Evolutionary conservation across 2,329 filamentous ascomycete species (phyloP), one percentile per base, ranked within the genome.

Genomic region (Alternaria sp.): DNA sequence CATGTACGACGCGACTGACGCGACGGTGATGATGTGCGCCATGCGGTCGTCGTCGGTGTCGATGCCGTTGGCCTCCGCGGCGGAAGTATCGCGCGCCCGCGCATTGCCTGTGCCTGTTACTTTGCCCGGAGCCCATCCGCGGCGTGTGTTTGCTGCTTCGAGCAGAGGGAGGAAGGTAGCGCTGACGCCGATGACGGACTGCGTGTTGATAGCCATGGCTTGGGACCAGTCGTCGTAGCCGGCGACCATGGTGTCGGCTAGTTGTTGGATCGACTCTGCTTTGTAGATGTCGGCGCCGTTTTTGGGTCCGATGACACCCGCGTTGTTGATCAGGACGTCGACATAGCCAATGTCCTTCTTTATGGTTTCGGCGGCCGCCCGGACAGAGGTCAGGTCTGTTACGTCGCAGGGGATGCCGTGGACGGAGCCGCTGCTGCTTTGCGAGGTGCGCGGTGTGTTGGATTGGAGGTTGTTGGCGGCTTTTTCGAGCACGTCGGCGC

Each of bases 241-340:
- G 7, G 64, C 66, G 7, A 78, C 68, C 61, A 85, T 75, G 22
- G 75, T 68, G 3, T 83, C 77, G 8, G 79, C 76, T 24, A 86
- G 61, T 12, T 83, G 74, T 1, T 74, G 59, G 18, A 86, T 80
- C n/a, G 73, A 75, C 34, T 76, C 68, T n/a, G 81, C 81, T 51
- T 78, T 71, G 70, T 81, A 78, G 28, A 83, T 73, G 38, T 76
- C 75, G 5, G 65, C 75, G 36, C 77, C 80, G 51, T 79, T 77
- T n/a, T 62, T 69, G 0, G 84, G 83, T 0, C 84, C 81, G 5
- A 72, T 69, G 46, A 82, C 75, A 26, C 85, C 84, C 16, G 84
- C 83, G 63, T 86, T 86, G 68, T 83, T 82, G 68, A 86, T 78
- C 0, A 86, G 74, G 24, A 86, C 78, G 66, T 87, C 83, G 57